Base-by-base conservation (phyloP, 768 basidiomycete genomes). In the Hirschioporus abietinus region DNA sequence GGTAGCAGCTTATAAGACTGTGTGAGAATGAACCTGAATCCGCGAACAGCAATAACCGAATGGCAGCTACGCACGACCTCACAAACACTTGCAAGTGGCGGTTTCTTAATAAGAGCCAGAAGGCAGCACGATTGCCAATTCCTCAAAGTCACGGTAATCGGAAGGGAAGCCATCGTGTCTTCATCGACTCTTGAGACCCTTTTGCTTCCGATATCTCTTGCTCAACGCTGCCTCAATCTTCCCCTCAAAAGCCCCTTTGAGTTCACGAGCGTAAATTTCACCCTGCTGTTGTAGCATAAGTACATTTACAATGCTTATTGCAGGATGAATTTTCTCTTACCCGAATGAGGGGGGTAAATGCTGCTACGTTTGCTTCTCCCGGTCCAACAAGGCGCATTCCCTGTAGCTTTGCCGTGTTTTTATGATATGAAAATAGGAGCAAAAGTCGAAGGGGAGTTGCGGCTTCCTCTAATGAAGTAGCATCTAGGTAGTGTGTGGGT, bases 401-500 rank as follows among this genome's bases (percentile, higher is more conserved):
- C 69, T 91, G 90, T 3, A 94, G 70, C 23, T 70, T 66, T 5
- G 70, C 61, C n/a, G 69, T 66, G 0, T 73, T 58, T 15, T 52
- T 52, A 0, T 81, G 77, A 66, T 91, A 92, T 0, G 91, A 87
- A 72, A 86, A 90, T 65, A 88, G 80, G 0, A 89, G 72, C 23
- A 93, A 75, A 20, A 95, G 76, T 12, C 85, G 83, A 1, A 87
- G 73, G 0, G 88, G 83, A 0, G 84, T 83, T 0, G 91, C 86
- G 0, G 87, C 80, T 72, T 93, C 92, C 77, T 96, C 94, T 61
- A 83, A 81, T 1, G 77, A 72, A 0, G 86, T 87, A 9, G 92
- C 92, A 67, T 96, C 94, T 58, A 95, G 80, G 69, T 89, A 91
- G 71, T 91, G 85, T 4, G 80, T 72, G 2, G 85, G 80, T 1